Percentiles rank a stretch among this genome's conserved stretches.
phyloP scores from a whole-genome alignment of 164 flowering plant genomes.

The Malania oleifera region DNA sequence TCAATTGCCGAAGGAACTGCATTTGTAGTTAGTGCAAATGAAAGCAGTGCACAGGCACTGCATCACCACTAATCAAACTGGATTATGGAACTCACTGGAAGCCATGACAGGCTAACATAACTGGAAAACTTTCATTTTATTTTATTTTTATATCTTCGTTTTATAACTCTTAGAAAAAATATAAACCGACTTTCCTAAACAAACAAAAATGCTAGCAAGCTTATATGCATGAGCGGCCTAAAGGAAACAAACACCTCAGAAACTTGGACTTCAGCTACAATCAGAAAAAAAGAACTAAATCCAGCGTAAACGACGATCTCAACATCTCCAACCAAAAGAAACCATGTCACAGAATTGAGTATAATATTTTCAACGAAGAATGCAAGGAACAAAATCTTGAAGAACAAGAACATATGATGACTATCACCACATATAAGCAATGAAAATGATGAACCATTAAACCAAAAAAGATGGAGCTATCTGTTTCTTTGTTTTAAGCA shows the following conservation, averaged over 20 bases:
- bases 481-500: background rate
- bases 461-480: background rate
- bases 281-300: constrained; percentile 10
- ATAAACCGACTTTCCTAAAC: constrained; percentile 5
- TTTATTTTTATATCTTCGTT: constrained; percentile 9
- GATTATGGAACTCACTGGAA: constrained; percentile 26
- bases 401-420: constrained; percentile 2
- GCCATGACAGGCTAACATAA: constrained; percentile 19
- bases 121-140: constrained; percentile 14
- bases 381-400: constrained; percentile 10
- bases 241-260: constrained; percentile 6
- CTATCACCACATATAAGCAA: background rate
- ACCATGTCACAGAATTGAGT: constrained; percentile 8
- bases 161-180: constrained; percentile 2
- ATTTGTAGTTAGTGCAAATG: constrained; percentile 79
- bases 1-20: constrained; percentile 95
- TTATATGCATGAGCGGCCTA: background rate
- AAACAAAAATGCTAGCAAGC: constrained; percentile 9
- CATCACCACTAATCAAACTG: constrained; percentile 59
- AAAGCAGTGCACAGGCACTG: constrained; percentile 77
- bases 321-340: constrained; percentile 15
- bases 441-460: background rate
- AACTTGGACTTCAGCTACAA: constrained; percentile 7
- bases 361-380: constrained; percentile 9
- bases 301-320: constrained; percentile 6